phyloP scores from a whole-genome alignment of 257 asterid genomes.

The Nicotiana paniculata region DNA sequence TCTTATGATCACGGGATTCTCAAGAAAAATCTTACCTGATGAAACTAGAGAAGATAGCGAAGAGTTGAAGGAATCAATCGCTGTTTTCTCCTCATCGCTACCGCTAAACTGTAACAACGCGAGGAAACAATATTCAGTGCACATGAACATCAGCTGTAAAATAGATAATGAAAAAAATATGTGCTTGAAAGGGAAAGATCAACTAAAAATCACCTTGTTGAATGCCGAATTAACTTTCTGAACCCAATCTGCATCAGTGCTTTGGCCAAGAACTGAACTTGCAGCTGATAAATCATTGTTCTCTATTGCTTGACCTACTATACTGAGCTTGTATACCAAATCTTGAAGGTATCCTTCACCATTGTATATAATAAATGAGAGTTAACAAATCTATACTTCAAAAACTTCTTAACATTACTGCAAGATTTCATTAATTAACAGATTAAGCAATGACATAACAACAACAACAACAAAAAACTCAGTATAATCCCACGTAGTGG shows the following conservation, averaged over 20 bases:
- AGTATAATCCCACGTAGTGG: too few relatives aligned
- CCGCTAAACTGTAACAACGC: constrained; percentile 56
- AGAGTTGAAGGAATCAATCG: constrained; percentile 56
- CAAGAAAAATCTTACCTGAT: constrained; percentile 36
- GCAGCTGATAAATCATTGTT: constrained; percentile 66
- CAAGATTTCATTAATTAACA: too few relatives aligned
- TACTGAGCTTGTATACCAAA: constrained; percentile 72
- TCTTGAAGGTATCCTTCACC: constrained; percentile 84
- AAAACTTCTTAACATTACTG: too few relatives aligned
- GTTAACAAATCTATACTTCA: too few relatives aligned
- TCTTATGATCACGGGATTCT: too few relatives aligned
- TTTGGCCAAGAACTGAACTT: constrained; percentile 61
- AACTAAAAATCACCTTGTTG: constrained; percentile 42
- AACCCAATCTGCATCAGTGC: constrained; percentile 67
- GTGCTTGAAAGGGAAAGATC: neutral
- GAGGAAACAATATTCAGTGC: neutral
- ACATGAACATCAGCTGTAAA: constrained; percentile 1
- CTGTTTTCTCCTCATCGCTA: constrained; percentile 73
- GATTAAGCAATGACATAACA: too few relatives aligned
- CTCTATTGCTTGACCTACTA: constrained; percentile 80
- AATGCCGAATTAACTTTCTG: constrained; percentile 66
- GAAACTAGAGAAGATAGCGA: constrained; percentile 61
- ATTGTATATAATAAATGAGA: neutral
- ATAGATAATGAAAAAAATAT: constrained; percentile 5
- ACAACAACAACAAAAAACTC: too few relatives aligned